Evolutionary conservation across 2,329 filamentous ascomycete species (phyloP).

Genomic region (Penicillium sp.): DNA sequence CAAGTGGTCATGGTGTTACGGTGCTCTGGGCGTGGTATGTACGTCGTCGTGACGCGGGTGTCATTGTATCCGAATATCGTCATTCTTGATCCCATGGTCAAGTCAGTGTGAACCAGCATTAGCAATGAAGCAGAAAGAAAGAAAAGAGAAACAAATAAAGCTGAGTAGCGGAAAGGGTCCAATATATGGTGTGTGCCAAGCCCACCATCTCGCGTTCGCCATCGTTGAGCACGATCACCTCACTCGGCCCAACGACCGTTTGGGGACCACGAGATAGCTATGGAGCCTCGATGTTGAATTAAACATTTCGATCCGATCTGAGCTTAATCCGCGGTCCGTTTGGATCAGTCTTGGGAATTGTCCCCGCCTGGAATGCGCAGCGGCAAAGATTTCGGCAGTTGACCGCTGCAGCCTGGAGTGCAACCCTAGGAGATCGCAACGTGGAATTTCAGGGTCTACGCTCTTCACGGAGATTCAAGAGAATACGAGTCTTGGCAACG

Average conservation of each 20-base stretch:
- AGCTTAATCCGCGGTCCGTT: constrained; percentile 20
- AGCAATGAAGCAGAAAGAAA: neutral
- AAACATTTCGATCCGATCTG: constrained; percentile 19
- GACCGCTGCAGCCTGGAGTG: constrained; percentile 1
- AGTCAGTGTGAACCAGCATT: neutral
- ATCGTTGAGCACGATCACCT: constrained; percentile 34
- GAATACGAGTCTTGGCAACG: constrained; percentile 19
- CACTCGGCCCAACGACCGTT: constrained; percentile 23
- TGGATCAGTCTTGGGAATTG: neutral
- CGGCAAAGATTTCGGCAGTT: constrained; percentile 35
- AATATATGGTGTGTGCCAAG: constrained; percentile 28
- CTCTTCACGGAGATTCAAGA: neutral
- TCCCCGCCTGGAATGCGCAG: constrained; percentile 15
- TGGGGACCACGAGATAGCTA: constrained; percentile 7
- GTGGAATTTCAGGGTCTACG: neutral
- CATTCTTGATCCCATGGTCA: neutral
- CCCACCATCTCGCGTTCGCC: constrained; percentile 24
- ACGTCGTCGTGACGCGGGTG: neutral
- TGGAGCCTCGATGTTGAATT: constrained; percentile 19
- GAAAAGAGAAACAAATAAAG: neutral
- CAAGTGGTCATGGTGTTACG: neutral
- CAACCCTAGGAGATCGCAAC: neutral
- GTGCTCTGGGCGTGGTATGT: too few relatives aligned
- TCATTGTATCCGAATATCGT: neutral
- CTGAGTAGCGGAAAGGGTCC: constrained; percentile 10